Conservation (phyloP, 2,329 filamentous ascomycete genomes). For the Colletotrichum echinochloae region DNA sequence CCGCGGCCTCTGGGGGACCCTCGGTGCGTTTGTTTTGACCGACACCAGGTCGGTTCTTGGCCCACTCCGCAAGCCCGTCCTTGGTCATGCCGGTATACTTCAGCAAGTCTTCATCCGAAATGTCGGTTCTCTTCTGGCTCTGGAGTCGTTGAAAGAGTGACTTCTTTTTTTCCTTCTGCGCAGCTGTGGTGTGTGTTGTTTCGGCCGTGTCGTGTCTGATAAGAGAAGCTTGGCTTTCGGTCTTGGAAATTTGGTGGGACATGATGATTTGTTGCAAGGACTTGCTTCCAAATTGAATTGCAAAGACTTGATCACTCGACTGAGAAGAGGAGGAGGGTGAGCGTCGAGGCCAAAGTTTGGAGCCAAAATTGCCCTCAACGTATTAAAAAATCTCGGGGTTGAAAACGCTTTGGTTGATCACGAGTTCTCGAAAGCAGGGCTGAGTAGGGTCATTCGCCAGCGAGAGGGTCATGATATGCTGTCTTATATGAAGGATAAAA, state of each 20-base stretch:
- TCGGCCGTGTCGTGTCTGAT: background rate
- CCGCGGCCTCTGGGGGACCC: background rate
- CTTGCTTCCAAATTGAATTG: background rate
- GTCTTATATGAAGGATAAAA: too few species aligned
- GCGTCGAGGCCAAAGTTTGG: background rate
- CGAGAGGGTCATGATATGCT: background rate
- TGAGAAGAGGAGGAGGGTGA: fast-evolving
- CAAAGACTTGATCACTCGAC: background rate
- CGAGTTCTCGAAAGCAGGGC: too few species aligned
- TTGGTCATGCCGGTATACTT: slow-evolving; percentile 56
- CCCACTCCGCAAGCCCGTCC: slow-evolving; percentile 50
- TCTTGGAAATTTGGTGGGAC: background rate
- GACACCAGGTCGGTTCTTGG: slow-evolving; percentile 53
- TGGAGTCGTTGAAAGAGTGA: slow-evolving; percentile 49
- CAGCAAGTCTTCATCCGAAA: slow-evolving; percentile 54
- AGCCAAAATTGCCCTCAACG: background rate
- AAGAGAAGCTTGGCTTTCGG: slow-evolving; percentile 6
- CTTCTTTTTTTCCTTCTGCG: slow-evolving; percentile 41
- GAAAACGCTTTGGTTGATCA: background rate
- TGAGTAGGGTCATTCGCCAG: background rate
- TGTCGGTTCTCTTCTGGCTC: slow-evolving; percentile 47
- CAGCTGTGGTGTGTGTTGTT: background rate
- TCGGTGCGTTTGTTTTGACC: slow-evolving; percentile 39
- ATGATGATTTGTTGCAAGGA: background rate
- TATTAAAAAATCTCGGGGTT: background rate